Base-by-base conservation (phyloP, 2,329 filamentous ascomycete species). In the Dothidotthia symphoricarpi region DNA sequence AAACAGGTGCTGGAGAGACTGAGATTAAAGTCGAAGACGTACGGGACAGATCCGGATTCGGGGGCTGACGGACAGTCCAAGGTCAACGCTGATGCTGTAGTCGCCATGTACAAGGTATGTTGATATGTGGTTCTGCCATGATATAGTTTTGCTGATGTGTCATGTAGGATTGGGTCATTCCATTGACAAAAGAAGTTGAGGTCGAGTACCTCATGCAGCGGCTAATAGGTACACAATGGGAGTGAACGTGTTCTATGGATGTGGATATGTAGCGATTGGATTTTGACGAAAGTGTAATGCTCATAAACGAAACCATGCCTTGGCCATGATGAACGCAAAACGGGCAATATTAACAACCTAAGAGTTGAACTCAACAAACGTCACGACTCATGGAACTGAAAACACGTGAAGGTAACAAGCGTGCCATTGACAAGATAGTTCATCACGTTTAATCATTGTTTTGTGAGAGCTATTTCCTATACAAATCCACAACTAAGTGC, bases 141-240 rank as follows among this genome's bases (percentile, higher is more conserved):
- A 16, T 6, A 5, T 6, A 7, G 9, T 13, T 4, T 15, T 6
- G 5, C 7, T 17, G 26, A 26, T 12, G 11, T 10, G 16, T 7
- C 22, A 9, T 36, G 29, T 46, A 58, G 76, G 80, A 95, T 66
- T 87, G 86, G 69, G 90, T 98, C 44, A 98, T 98, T 55, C 93
- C 93, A 0, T 70, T 97, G 66, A 98, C 93, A n/a, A 98, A 98
- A 69, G 85, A 89, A 49, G 91, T 98, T 27, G 93, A 98, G 74
- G 89, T 98, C 8, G 93, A 98, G 57, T 98, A 98, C 66, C 74
- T 98, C 54, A 95, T 98, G 88, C 88, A 97, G 69, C 80, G 93
- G 48, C 72, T 98, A 36, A 80, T 81, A 54, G 72, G 70, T 3
- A 75, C 72, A 0, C 43, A 74, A 48, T 75, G 72, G 72, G 71